Evolutionary conservation across 352 stramenopile genomes (phyloP).

Genomic region (Globisporangium echinulatum): DNA sequence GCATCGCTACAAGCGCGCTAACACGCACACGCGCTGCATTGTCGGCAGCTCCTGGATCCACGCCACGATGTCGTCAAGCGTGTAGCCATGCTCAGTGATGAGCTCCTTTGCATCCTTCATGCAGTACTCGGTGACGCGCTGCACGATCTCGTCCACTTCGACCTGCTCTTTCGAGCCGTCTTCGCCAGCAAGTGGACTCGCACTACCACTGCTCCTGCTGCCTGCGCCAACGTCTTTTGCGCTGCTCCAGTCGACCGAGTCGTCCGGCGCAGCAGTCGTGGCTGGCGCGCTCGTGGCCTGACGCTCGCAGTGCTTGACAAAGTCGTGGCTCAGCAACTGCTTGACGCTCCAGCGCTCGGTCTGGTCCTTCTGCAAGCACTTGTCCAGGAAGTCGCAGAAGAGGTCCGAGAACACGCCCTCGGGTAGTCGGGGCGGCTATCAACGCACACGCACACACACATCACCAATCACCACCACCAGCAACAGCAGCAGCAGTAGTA

Average conservation of each 20-base stretch:
- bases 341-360: constrained; percentile 76
- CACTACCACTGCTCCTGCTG: neutral
- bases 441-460: neutral
- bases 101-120: constrained; percentile 73
- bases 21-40: constrained; percentile 74
- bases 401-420: constrained; percentile 62
- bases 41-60: constrained; percentile 75
- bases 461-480: too few species aligned
- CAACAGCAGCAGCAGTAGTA: neutral
- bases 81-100: constrained; percentile 59
- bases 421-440: constrained; percentile 53
- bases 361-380: constrained; percentile 78
- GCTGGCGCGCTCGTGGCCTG: constrained; percentile 2
- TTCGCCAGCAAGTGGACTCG: constrained; percentile 14
- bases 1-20: neutral
- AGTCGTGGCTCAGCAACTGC: constrained; percentile 67
- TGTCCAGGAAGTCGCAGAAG: constrained; percentile 77
- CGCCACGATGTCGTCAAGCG: constrained; percentile 57
- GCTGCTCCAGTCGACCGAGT: constrained; percentile 22
- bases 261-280: constrained; percentile 15
- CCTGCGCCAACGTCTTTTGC: constrained; percentile 13
- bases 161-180: constrained; percentile 62
- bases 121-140: constrained; percentile 73
- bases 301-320: constrained; percentile 40
- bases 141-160: constrained; percentile 72